Percentiles rank a stretch among this genome's conserved stretches.
phyloP scores from a whole-genome alignment of 495 filamentous ascomycete species.

The Hyaloscypha finlandica region DNA sequence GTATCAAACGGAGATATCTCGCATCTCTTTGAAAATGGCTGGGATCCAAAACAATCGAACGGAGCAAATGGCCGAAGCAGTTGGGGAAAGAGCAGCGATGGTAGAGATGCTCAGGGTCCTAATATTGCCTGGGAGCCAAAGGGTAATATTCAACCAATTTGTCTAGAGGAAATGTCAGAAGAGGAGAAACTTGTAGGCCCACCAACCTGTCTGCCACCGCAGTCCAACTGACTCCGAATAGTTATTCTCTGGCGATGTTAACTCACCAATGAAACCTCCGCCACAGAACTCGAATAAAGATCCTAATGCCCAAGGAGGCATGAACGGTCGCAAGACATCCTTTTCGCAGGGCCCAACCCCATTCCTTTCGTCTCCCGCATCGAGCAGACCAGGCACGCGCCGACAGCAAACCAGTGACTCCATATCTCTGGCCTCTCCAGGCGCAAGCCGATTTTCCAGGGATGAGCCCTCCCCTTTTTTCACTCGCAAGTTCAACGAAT shows the following conservation, averaged over 20 bases:
- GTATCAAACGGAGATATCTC: constrained; percentile 63
- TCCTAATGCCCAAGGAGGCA: constrained; percentile 48
- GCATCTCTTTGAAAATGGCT: constrained; percentile 67
- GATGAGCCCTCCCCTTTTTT: constrained; percentile 59
- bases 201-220: constrained; percentile 22
- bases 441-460: constrained; percentile 46
- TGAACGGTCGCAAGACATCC: constrained; percentile 73
- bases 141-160: constrained; percentile 72
- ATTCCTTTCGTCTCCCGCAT: constrained; percentile 62
- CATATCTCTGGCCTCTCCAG: constrained; percentile 59
- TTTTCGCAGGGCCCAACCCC: constrained; percentile 56
- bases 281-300: constrained; percentile 73
- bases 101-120: constrained; percentile 57
- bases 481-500: constrained; percentile 72
- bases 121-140: constrained; percentile 89
- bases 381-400: constrained; percentile 68
- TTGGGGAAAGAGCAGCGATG: constrained; percentile 73
- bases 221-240: constrained; percentile 36
- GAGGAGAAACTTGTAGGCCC: constrained; percentile 78
- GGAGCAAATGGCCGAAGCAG: constrained; percentile 56
- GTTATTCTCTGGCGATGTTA: constrained; percentile 83
- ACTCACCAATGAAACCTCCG: constrained; percentile 88
- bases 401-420: constrained; percentile 89
- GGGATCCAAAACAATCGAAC: constrained; percentile 71
- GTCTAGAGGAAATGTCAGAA: constrained; percentile 72